Base-by-base conservation (phyloP, 2,329 filamentous ascomycete genomes). In the Phaeoacremonium minimum region DNA sequence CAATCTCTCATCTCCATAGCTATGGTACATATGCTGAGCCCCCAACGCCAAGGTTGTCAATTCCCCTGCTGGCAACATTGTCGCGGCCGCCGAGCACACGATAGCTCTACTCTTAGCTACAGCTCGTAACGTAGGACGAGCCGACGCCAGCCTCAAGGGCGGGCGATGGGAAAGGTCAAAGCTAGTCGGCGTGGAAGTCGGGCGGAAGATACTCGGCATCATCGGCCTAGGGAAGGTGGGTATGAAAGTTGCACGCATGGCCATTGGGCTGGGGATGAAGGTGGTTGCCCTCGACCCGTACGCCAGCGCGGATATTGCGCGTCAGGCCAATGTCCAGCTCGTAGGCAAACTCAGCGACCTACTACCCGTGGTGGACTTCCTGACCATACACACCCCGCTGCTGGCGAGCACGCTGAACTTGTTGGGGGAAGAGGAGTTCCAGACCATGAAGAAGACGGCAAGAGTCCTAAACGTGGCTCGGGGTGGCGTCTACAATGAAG, bases 221-320 rank as follows among this genome's bases (percentile, higher is more conserved):
- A 77, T 93, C 28, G 87, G 87, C 2, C 62, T 90, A 17, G 87
- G 87, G n/a, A 90, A 90, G 64, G 85, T 91, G 18, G 87, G 87
- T 15, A 69, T 90, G 53, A 85, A 84, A 34, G 86, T 91, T 13
- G 87, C 86, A 14, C 71, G 84, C n/a, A 83, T 88, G 66, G 85
- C 83, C 7, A 82, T 81, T 36, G 85, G 86, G 0, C 63, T 91
- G 17, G 84, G 84, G 0, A 90, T 91, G 86, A 76, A 75, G 29
- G 75, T 91, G 11, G 61, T 82, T 13, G 86, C 84, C 1, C 75
- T 85, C 35, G 87, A 91, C 48, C 87, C 87, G 0, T 91, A 88
- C 54, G 85, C 86, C 2, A 85, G 83, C 43, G 69, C 75, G 1
- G 79, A 83, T n/a, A 71, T 90, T 28, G 85, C 85, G 3, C 67